Percentiles rank a stretch among this genome's conserved stretches.
These are phyloP conservation scores for Salix viminalis DNA, from an alignment of 345 rosid genomes.

Conservation along the genomic window DNA sequence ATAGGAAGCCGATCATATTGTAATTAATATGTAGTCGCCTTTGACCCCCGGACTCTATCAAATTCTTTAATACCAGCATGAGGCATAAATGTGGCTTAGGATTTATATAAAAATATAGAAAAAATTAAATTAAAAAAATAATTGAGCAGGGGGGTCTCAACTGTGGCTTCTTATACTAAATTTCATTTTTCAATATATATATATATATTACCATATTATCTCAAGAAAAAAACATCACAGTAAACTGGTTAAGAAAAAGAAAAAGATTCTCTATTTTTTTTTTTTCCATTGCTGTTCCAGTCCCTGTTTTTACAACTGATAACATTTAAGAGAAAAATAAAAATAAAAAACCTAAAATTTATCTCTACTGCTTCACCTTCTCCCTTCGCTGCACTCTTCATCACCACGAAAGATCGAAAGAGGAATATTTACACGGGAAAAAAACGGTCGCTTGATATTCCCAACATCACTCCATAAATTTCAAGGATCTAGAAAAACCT, in stretches of 20 bases:
- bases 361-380: too few species aligned
- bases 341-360: neutral
- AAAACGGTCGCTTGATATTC: neutral
- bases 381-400: too few species aligned
- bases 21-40: too few species aligned
- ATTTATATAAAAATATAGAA: too few species aligned
- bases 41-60: neutral
- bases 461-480: neutral
- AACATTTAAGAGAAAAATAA: neutral
- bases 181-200: neutral
- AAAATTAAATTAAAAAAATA: too few species aligned
- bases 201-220: neutral
- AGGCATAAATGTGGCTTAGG: neutral
- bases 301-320: conserved; percentile 9
- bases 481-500: neutral
- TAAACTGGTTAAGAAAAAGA: too few species aligned
- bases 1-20: too few species aligned
- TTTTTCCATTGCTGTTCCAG: conserved; percentile 2
- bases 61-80: neutral
- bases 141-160: neutral
- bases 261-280: neutral
- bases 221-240: neutral
- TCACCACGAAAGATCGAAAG: neutral
- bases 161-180: neutral
- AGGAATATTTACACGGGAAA: neutral